Base-by-base conservation (phyloP, 2,329 filamentous ascomycete genomes). In the Fusarium transvaalense region DNA sequence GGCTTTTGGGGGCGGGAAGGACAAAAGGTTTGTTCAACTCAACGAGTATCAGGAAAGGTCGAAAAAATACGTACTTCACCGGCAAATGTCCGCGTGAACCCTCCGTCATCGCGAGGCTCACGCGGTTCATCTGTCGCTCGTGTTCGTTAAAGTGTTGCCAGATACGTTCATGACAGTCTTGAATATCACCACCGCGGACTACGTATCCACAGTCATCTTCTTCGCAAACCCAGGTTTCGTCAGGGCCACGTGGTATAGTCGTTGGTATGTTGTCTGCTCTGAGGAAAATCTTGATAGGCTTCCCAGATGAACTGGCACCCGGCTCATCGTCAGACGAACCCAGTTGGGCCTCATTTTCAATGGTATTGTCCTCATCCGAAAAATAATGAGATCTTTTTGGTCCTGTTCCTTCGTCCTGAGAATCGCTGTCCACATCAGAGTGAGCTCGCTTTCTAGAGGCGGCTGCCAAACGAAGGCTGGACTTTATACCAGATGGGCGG, bases 181-280 rank as follows among this genome's bases (percentile, higher is more conserved):
- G 78, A 41, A 85, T 82, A 43, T 88, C 85, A n/a, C 87, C 88
- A 4, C 84, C 84, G 64, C 89, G 89, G 13, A 92, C 87, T 39
- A 89, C 83, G 69, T 89, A 89, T 37, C 80, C 80, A 72, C 91
- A 93, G 25, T 85, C 88, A 13, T 88, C 86, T 64, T 90, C 83
- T 6, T 85, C 84, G 72, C 91, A 93, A 2, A 80, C 81, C 90
- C 91, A 93, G 0, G 88, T 88, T 54, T 89, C 86, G 61, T 88
- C 83, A 0, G 88, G 86, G 0, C 87, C 89, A 34, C 83, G 81
- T 1, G 87, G 82, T 5, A 76, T 78, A 10, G 80, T 78, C 6
- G 84, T 82, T 0, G 85, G 86, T 13, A 87, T 71, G 47, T 78
- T 82, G 56, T 88, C 84, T 7, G 84, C 80, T 27, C 81, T 81